Conservation (phyloP, 2,329 filamentous ascomycete genomes). For the Cercospora sp. region DNA sequence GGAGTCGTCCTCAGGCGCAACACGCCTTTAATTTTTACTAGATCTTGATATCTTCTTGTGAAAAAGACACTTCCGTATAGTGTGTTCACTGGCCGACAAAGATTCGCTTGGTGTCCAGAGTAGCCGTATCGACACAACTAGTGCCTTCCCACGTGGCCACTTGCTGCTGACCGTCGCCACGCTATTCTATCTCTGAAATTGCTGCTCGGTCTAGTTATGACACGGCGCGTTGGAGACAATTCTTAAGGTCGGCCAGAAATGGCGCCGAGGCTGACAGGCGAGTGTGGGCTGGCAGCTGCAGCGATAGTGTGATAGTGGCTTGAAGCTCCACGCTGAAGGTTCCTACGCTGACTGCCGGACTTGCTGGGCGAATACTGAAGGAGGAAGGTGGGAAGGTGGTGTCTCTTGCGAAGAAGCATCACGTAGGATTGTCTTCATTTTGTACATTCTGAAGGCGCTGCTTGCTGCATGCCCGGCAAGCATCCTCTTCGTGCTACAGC, state of each 20-base stretch:
- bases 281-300: neutral
- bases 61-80: neutral
- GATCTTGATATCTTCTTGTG: neutral
- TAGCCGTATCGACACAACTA: neutral
- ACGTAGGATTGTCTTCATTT: neutral
- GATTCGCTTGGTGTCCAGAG: neutral
- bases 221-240: neutral
- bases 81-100: neutral
- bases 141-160: neutral
- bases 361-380: neutral
- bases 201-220: neutral
- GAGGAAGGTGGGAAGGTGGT: neutral
- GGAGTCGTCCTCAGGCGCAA: neutral
- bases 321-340: neutral
- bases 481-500: neutral
- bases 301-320: slow-evolving; percentile 6
- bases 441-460: neutral
- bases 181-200: neutral
- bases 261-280: neutral
- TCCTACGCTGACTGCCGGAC: neutral
- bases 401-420: neutral
- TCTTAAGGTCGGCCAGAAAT: neutral
- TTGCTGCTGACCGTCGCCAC: neutral
- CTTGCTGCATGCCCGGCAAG: neutral
- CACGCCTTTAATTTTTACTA: neutral